Evolutionary conservation across 441 rosid species (phyloP).

Genomic region (Mallotus japonicus): DNA sequence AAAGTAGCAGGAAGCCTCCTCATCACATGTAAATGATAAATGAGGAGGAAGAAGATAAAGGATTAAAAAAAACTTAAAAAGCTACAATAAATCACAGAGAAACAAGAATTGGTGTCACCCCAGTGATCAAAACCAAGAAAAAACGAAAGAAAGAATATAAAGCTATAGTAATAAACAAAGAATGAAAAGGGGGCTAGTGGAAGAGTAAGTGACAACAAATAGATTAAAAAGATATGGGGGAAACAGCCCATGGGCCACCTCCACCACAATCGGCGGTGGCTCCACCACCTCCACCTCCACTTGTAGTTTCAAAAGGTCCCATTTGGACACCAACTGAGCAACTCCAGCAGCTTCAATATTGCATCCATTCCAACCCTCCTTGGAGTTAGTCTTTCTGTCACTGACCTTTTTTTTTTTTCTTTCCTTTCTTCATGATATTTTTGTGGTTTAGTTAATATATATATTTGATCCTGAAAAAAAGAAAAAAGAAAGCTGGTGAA

Average conservation of each 20-base stretch:
- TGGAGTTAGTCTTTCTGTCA: slow-evolving; percentile 65
- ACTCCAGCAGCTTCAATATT: slow-evolving; percentile 75
- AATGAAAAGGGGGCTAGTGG: neutral
- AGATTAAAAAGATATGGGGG: slow-evolving; percentile 44
- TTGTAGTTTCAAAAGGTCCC: slow-evolving; percentile 55
- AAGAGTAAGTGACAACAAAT: neutral
- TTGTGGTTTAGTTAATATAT: neutral
- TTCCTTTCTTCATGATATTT: neutral
- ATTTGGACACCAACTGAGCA: slow-evolving; percentile 78
- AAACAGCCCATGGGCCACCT: slow-evolving; percentile 46
- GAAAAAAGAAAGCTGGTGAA: slow-evolving; percentile 21
- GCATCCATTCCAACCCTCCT: slow-evolving; percentile 92
- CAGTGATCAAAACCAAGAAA: too few species aligned
- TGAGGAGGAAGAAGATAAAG: neutral
- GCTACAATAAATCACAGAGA: too few species aligned
- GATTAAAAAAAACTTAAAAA: too few species aligned
- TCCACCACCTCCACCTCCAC: slow-evolving; percentile 38
- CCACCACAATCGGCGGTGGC: slow-evolving; percentile 35
- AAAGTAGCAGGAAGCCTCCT: slow-evolving; percentile 18
- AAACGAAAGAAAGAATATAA: too few species aligned
- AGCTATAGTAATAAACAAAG: too few species aligned
- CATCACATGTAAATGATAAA: slow-evolving; percentile 9
- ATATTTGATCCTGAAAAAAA: slow-evolving; percentile 22
- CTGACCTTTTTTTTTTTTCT: neutral
- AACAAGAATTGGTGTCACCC: too few species aligned